Base-by-base conservation (phyloP, 1,284 basidiomycete species). In the Ceratobasidium sp. region DNA sequence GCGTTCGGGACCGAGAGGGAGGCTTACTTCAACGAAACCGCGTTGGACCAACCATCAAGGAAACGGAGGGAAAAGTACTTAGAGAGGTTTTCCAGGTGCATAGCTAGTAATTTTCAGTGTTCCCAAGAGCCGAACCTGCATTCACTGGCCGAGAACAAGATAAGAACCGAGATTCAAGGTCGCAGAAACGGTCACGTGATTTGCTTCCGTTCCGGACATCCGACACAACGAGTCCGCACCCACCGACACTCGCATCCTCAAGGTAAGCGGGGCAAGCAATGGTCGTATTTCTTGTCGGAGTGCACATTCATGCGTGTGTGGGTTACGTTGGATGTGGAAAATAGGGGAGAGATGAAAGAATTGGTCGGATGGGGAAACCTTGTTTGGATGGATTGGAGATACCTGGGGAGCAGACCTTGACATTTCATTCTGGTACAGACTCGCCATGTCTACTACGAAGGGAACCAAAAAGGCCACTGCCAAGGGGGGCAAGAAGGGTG, bases 401-500 rank as follows among this genome's bases (percentile, higher is more conserved):
- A 59, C n/a, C 19, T 16, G 65, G 6, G 4, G 59, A 41, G 27
- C 34, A 1, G n/a, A 41, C 19, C 13, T 59, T 71, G 54, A 71
- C 41, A 27, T 27, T 27, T 16, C 27, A n/a, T 68, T 41, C 27
- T 62, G 24, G 7, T 9, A 29, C 27, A 74, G 43, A 74, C 51
- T 31, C 43, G n/a, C 29, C 13, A 74, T 74, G 71, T 59, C 71
- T 31, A 63, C 71, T n/a, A 63, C 71, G 6, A 74, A 74, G 58
- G 46, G 46, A 48, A 63, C 43, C 19, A 74, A 74, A 46, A 68
- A 68, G 65, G 54, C 53, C 1, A 34, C 41, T 29, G 29, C 46
- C 58, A 74, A 74, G 71, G 71, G 58, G 29, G 1, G 39, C 39
- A 74, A 62, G 31, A 74, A 74, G 61, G 71, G 71, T 74, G 34